Percentiles rank a stretch among this genome's conserved stretches.
Evolutionary conservation across 2,329 filamentous ascomycete genomes (phyloP).

Genomic region (Talaromyces sp.): DNA sequence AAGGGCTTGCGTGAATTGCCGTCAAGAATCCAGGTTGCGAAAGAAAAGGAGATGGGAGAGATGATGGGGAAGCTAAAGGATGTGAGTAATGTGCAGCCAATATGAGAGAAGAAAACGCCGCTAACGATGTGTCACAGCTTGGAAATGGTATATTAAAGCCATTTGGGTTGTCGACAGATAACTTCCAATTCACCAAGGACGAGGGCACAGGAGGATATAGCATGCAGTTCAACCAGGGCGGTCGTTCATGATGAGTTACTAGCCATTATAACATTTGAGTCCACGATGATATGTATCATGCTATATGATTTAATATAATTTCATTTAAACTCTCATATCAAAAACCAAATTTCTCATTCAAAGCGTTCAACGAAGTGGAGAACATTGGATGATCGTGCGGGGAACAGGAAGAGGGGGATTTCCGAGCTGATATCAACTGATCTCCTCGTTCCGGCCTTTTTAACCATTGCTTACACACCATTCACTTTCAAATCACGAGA

Average conservation of each 20-base stretch:
- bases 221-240: slow-evolving; percentile 66
- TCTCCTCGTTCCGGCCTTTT: background rate
- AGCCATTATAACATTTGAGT: background rate
- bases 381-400: background rate
- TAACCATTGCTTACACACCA: background rate
- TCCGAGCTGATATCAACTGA: background rate
- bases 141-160: slow-evolving; percentile 90
- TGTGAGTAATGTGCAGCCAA: slow-evolving; percentile 39
- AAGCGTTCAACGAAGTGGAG: background rate
- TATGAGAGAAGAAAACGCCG: background rate
- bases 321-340: background rate
- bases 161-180: slow-evolving; percentile 89
- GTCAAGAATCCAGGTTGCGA: slow-evolving; percentile 66
- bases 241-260: background rate
- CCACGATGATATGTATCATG: background rate
- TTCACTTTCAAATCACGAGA: background rate
- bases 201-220: slow-evolving; percentile 87
- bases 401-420: background rate
- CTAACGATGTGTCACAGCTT: slow-evolving; percentile 45
- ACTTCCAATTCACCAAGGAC: slow-evolving; percentile 91
- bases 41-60: slow-evolving; percentile 83
- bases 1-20: slow-evolving; percentile 64
- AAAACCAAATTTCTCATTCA: background rate
- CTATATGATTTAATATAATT: background rate
- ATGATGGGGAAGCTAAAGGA: slow-evolving; percentile 97